Evolutionary conservation across 2,329 filamentous ascomycete genomes (phyloP).

Genomic region (Magnaporthales sp.): DNA sequence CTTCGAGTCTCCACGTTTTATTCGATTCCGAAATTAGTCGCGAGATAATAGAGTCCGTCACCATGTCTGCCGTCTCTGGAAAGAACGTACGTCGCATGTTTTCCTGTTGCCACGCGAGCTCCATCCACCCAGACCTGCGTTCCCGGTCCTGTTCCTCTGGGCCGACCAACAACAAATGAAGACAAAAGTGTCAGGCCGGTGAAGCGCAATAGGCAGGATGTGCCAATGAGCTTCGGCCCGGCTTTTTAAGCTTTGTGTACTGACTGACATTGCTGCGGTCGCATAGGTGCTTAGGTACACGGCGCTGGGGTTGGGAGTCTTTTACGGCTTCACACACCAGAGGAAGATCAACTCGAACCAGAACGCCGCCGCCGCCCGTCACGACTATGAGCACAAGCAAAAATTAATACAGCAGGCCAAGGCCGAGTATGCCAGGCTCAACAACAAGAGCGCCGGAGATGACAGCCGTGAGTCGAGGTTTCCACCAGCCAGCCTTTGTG

Average conservation of each 20-base stretch:
- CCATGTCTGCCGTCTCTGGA: constrained; percentile 58
- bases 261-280: not conserved
- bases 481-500: not conserved
- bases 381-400: constrained; percentile 86
- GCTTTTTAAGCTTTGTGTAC: not conserved
- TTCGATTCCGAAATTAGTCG: constrained; percentile 27
- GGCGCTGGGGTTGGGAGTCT: constrained; percentile 80
- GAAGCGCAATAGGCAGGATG: not conserved
- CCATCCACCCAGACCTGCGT: not conserved
- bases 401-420: constrained; percentile 89
- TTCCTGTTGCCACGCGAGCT: not conserved
- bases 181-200: not conserved
- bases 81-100: constrained; percentile 48
- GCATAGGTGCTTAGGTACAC: constrained; percentile 91
- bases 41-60: constrained; percentile 32
- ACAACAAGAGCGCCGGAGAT: constrained; percentile 35
- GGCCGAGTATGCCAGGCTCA: constrained; percentile 73
- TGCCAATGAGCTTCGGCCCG: not conserved
- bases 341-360: constrained; percentile 65
- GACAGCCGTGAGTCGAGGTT: constrained; percentile 20
- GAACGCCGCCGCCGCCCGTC: constrained; percentile 61
- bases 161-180: not conserved
- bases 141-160: not conserved
- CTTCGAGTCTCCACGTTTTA: constrained; percentile 22
- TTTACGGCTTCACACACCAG: constrained; percentile 96